Conservation (phyloP, 2,329 filamentous ascomycete genomes). For the Cyphellophora europaea region DNA sequence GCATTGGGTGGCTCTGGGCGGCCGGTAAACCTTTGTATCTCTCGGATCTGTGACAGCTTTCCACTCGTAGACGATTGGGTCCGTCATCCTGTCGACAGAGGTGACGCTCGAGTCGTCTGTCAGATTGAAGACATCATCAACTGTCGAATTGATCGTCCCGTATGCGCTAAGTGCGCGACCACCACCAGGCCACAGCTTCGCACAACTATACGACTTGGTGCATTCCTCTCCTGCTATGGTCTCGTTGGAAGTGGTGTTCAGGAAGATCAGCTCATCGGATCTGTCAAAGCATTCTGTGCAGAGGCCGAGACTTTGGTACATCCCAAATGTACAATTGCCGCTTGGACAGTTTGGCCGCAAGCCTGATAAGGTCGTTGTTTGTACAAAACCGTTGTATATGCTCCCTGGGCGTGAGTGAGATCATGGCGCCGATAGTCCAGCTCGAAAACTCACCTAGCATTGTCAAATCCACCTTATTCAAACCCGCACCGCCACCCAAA, state of each 20-base stretch:
- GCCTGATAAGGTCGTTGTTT: constrained; percentile 5
- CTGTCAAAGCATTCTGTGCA: constrained; percentile 14
- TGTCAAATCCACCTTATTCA: constrained; percentile 18
- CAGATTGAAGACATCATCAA: too few species aligned
- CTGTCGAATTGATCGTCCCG: neutral
- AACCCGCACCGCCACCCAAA: constrained; percentile 12
- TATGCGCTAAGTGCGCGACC: neutral
- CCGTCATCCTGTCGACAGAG: neutral
- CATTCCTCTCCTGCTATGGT: neutral
- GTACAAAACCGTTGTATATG: constrained; percentile 24
- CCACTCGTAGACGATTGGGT: neutral
- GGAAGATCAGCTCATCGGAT: neutral
- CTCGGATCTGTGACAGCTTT: neutral
- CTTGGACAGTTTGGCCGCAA: constrained; percentile 21
- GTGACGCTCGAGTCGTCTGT: neutral
- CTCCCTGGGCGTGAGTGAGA: too few species aligned
- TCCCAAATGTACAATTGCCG: constrained; percentile 24
- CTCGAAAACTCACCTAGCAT: constrained; percentile 21
- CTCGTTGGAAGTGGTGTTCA: neutral
- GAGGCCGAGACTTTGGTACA: constrained; percentile 23
- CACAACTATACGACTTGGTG: neutral
- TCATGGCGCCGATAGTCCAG: too few species aligned
- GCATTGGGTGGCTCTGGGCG: constrained; percentile 18
- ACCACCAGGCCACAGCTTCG: neutral
- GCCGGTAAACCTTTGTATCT: neutral